phyloP scores from a whole-genome alignment of 768 basidiomycete genomes.

The Coprinellus micaceus region DNA sequence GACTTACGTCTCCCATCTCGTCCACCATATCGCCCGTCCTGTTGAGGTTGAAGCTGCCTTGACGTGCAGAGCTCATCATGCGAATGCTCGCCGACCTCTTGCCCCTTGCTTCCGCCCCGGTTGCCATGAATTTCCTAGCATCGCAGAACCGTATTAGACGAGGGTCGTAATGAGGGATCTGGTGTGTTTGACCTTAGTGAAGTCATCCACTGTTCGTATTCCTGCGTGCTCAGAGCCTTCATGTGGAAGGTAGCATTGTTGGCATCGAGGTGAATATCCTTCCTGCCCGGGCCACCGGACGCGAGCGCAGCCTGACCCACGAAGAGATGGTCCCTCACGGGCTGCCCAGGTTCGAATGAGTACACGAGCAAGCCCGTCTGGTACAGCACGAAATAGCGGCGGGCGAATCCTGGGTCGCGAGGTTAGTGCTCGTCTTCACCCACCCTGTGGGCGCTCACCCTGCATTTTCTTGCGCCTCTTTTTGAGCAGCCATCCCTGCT shows the following conservation, averaged over 20 bases:
- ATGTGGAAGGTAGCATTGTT: constrained; percentile 77
- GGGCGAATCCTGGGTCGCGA: constrained; percentile 64
- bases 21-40: constrained; percentile 54
- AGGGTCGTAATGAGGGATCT: constrained; percentile 6
- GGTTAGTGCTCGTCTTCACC: background rate
- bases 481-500: constrained; percentile 80
- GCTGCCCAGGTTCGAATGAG: constrained; percentile 67
- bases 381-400: constrained; percentile 73
- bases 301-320: constrained; percentile 67
- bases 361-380: constrained; percentile 71
- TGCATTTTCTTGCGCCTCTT: constrained; percentile 88
- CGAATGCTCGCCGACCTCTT: constrained; percentile 39
- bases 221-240: constrained; percentile 66
- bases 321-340: constrained; percentile 65
- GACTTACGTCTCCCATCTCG: constrained; percentile 58
- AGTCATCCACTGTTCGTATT: constrained; percentile 72
- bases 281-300: constrained; percentile 66
- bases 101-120: constrained; percentile 36
- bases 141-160: constrained; percentile 11
- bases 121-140: constrained; percentile 60
- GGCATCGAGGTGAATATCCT: constrained; percentile 79
- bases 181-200: constrained; percentile 56
- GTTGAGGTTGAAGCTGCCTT: constrained; percentile 41
- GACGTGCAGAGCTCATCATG: constrained; percentile 33
- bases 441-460: constrained; percentile 32